Conservation (phyloP, 805 yeast genomes). For the Scheffersomyces stipitis region DNA sequence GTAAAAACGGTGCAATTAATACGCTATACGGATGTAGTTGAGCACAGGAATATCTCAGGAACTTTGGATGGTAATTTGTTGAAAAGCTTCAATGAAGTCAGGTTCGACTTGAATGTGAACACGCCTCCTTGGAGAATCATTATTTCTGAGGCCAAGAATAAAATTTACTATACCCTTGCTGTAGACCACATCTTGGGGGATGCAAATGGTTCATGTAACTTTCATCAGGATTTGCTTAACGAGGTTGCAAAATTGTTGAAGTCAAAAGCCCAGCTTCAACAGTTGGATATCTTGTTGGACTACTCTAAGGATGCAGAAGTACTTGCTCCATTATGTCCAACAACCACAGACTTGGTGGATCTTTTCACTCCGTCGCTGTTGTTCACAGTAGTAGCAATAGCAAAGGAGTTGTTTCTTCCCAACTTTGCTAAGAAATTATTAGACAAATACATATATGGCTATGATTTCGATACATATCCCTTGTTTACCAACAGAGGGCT, state of each 20-base stretch:
- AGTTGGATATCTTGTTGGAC: not conserved
- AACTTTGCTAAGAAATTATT: not conserved
- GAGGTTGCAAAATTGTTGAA: too few species aligned
- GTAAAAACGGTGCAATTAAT: slow-evolving; percentile 16
- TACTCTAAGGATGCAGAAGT: slow-evolving; percentile 4
- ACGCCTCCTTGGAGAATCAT: slow-evolving; percentile 23
- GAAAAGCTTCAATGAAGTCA: slow-evolving; percentile 9
- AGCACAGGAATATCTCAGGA: slow-evolving; percentile 6
- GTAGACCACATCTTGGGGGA: slow-evolving; percentile 22
- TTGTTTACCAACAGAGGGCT: slow-evolving; percentile 8
- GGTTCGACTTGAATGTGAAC: slow-evolving; percentile 5
- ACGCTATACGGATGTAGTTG: slow-evolving; percentile 20
- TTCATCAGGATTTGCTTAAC: slow-evolving; percentile 24
- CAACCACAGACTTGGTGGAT: slow-evolving; percentile 2
- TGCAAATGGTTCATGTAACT: slow-evolving; percentile 30
- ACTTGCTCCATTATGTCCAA: slow-evolving; percentile 7
- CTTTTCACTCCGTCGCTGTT: not conserved
- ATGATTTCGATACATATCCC: slow-evolving; percentile 9
- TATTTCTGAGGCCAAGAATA: slow-evolving; percentile 10
- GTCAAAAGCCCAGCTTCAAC: slow-evolving; percentile 4
- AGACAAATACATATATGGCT: slow-evolving; percentile 1
- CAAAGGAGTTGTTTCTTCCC: not conserved
- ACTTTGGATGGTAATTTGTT: slow-evolving; percentile 14
- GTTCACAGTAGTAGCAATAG: not conserved
- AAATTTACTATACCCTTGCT: slow-evolving; percentile 15